These are phyloP conservation scores for Arachis stenosperma DNA, from an alignment of 306 rosid species.

Conservation along the genomic window DNA sequence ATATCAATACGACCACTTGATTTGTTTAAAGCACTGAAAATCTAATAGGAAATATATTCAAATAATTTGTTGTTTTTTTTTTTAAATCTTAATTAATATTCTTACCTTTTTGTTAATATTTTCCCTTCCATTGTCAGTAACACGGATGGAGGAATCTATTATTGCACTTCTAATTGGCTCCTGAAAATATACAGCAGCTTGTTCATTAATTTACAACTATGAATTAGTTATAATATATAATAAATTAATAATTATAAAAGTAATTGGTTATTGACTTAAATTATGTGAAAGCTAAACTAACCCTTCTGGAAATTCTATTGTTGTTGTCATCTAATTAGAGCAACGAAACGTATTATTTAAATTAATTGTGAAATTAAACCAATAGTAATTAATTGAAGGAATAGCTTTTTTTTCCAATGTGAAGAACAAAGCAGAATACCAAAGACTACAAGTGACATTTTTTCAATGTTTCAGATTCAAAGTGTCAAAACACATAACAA, in stretches of 20 bases:
- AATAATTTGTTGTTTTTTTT: too few relatives aligned
- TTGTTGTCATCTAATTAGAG: conserved; percentile 7
- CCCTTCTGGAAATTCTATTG: neutral
- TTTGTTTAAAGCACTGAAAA: conserved; percentile 1
- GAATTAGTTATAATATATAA: neutral
- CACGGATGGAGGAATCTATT: conserved; percentile 73
- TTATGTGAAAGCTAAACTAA: neutral
- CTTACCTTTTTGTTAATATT: conserved; percentile 67
- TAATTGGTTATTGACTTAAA: neutral
- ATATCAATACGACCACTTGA: conserved; percentile 10
- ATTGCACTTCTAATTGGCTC: conserved; percentile 79
- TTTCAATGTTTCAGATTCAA: too few relatives aligned
- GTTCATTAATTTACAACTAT: conserved; percentile 28
- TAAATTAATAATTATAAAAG: conserved; percentile 21
- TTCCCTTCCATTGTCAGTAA: conserved; percentile 81
- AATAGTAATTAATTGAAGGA: neutral
- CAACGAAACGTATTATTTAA: neutral
- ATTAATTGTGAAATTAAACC: neutral
- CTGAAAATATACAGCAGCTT: conserved; percentile 46
- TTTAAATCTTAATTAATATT: neutral
- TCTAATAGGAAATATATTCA: neutral
- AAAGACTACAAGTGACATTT: too few relatives aligned
- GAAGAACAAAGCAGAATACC: neutral
- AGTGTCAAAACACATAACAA: too few relatives aligned
- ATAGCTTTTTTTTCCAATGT: neutral